Conservation (phyloP, 2,329 filamentous ascomycete species). For the Apiospora pterosperma region DNA sequence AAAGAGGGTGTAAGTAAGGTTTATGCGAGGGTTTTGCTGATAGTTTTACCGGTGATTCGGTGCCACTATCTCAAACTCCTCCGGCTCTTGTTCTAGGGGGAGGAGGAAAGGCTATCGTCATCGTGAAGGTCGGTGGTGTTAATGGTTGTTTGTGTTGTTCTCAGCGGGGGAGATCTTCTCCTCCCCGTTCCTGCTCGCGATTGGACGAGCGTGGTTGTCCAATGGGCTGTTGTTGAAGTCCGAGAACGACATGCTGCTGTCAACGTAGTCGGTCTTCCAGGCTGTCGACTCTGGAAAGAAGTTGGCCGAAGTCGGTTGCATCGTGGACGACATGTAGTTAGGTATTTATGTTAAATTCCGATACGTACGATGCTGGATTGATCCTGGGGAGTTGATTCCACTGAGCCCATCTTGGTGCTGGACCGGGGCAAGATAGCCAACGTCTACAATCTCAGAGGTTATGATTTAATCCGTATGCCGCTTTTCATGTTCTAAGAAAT, state of each 20-base stretch:
- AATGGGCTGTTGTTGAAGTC: not conserved
- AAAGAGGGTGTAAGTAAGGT: too few relatives aligned
- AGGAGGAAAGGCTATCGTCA: too few relatives aligned
- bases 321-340: not conserved
- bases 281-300: not conserved
- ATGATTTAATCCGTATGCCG: too few relatives aligned
- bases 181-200: not conserved
- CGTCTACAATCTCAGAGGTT: too few relatives aligned
- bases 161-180: not conserved
- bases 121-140: not conserved
- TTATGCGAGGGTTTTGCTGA: too few relatives aligned
- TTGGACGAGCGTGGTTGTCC: not conserved
- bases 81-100: too few relatives aligned
- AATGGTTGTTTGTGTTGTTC: not conserved
- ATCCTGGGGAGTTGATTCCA: not conserved
- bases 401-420: not conserved
- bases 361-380: not conserved
- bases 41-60: too few relatives aligned
- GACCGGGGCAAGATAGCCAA: not conserved
- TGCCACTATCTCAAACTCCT: too few relatives aligned
- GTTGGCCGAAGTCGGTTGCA: not conserved
- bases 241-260: not conserved
- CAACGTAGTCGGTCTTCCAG: not conserved
- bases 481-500: too few relatives aligned
- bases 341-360: not conserved